A percentile compares a stretch with the other conserved stretches of the same genome.
Evolutionary conservation across 805 yeast genomes (phyloP).

Genomic region (Wickerhamiella lipophila): DNA sequence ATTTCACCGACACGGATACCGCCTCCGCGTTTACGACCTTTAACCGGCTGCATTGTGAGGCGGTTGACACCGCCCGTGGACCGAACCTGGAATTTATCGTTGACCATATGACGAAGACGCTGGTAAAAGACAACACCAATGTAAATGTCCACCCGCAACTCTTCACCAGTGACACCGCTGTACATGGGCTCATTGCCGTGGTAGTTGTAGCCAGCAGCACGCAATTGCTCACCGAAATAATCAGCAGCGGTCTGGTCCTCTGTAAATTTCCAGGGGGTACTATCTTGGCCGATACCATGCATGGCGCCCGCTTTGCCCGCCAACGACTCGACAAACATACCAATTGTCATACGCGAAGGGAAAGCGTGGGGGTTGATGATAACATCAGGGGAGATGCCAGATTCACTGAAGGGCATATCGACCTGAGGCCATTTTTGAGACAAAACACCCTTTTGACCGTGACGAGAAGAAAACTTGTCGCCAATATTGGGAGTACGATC

Average conservation of each 20-base stretch:
- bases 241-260: slow-evolving; percentile 95
- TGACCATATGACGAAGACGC: slow-evolving; percentile 97
- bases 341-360: slow-evolving; percentile 99
- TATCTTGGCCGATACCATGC: slow-evolving; percentile 94
- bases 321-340: slow-evolving; percentile 95
- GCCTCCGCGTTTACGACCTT: slow-evolving; percentile 97
- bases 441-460: slow-evolving; percentile 97
- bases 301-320: slow-evolving; percentile 99
- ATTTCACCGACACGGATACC: slow-evolving; percentile 99
- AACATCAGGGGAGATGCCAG: slow-evolving; percentile 94
- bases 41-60: slow-evolving; percentile 97
- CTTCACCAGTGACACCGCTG: slow-evolving; percentile 97
- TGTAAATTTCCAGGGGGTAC: slow-evolving; percentile 90
- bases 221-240: slow-evolving; percentile 87
- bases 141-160: slow-evolving; percentile 87
- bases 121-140: slow-evolving; percentile 96
- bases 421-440: slow-evolving; percentile 95
- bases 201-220: slow-evolving; percentile 81
- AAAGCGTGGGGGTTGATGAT: slow-evolving; percentile 98
- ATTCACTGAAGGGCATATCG: slow-evolving; percentile 94
- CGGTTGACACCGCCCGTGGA: slow-evolving; percentile 97
- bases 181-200: slow-evolving; percentile 99
- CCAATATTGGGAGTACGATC: slow-evolving; percentile 92
- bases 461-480: slow-evolving; percentile 94
- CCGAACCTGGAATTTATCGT: slow-evolving; percentile 98